A percentile compares a stretch with the other conserved stretches of the same genome.
Conservation (phyloP, 768 basidiomycete species). For the Kwoniella heveanensis region DNA sequence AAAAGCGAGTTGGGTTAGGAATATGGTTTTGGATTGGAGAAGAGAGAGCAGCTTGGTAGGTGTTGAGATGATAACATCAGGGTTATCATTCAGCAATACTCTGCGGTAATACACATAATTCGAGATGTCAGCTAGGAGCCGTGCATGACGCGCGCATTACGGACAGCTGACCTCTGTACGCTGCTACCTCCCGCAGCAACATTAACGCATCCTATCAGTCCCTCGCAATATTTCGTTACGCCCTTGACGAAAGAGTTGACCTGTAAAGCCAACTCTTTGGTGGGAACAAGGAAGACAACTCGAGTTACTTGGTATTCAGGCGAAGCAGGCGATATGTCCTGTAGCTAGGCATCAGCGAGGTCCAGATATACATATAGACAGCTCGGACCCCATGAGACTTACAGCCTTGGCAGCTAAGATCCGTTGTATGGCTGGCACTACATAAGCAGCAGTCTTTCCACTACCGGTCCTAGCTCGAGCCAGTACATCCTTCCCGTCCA, state of each 20-base stretch:
- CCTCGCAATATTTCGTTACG: slow-evolving; percentile 74
- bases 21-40: slow-evolving; percentile 72
- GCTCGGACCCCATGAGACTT: too few species aligned
- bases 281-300: slow-evolving; percentile 66
- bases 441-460: slow-evolving; percentile 96
- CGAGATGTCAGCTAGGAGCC: neutral
- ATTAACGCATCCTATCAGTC: slow-evolving; percentile 70
- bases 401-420: slow-evolving; percentile 78
- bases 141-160: too few species aligned
- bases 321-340: slow-evolving; percentile 31
- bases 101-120: slow-evolving; percentile 52
- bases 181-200: slow-evolving; percentile 65
- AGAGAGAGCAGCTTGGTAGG: slow-evolving; percentile 71
- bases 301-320: slow-evolving; percentile 65
- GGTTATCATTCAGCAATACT: slow-evolving; percentile 66
- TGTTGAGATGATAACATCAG: slow-evolving; percentile 78
- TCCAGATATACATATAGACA: neutral
- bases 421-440: slow-evolving; percentile 85
- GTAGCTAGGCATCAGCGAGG: neutral
- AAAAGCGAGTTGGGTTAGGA: slow-evolving; percentile 69
- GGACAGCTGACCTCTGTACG: slow-evolving; percentile 53
- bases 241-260: slow-evolving; percentile 69
- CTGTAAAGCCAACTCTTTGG: slow-evolving; percentile 89
- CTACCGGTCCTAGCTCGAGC: slow-evolving; percentile 93
- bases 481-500: slow-evolving; percentile 84